Evolutionary conservation across 2,329 filamentous ascomycete genomes (phyloP).

Genomic region (Didymella pomorum): DNA sequence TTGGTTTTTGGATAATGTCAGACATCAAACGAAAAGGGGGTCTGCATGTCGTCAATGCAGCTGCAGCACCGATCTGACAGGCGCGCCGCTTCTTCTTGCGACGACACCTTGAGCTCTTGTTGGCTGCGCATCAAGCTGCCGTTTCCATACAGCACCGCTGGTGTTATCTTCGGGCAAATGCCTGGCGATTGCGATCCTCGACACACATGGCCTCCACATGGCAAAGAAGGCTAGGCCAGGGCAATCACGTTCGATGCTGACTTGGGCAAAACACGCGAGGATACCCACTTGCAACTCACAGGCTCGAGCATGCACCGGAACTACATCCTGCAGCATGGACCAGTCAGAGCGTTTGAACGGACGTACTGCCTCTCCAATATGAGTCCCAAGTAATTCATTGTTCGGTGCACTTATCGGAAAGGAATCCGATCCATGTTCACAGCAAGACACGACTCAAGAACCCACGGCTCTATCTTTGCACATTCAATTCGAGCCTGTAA

Average conservation of each 20-base stretch:
- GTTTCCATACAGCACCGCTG: background rate
- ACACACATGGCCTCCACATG: conserved; percentile 16
- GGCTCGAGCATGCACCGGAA: conserved; percentile 13
- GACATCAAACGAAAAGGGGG: background rate
- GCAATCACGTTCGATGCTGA: conserved; percentile 3
- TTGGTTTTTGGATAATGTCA: conserved; percentile 11
- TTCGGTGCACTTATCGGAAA: conserved; percentile 9
- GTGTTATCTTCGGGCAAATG: conserved; percentile 6
- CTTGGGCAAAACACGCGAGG: conserved; percentile 7
- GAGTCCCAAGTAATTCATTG: conserved; percentile 12
- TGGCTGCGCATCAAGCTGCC: background rate
- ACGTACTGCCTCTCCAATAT: conserved; percentile 19
- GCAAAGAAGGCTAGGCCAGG: conserved; percentile 10
- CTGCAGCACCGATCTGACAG: background rate
- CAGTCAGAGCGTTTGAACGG: conserved; percentile 22
- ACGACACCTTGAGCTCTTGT: background rate
- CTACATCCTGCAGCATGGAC: conserved; percentile 11
- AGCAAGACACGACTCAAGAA: conserved; percentile 26
- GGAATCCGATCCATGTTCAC: conserved; percentile 18
- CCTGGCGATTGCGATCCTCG: conserved; percentile 2
- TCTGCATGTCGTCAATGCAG: background rate
- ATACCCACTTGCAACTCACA: conserved; percentile 6
- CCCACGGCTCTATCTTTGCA: conserved; percentile 22
- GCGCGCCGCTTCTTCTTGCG: background rate
- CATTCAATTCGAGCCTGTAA: conserved; percentile 22